Evolutionary conservation across 208 protist genomes (phyloP).

Genomic region (Trypanosoma melophagium): DNA sequence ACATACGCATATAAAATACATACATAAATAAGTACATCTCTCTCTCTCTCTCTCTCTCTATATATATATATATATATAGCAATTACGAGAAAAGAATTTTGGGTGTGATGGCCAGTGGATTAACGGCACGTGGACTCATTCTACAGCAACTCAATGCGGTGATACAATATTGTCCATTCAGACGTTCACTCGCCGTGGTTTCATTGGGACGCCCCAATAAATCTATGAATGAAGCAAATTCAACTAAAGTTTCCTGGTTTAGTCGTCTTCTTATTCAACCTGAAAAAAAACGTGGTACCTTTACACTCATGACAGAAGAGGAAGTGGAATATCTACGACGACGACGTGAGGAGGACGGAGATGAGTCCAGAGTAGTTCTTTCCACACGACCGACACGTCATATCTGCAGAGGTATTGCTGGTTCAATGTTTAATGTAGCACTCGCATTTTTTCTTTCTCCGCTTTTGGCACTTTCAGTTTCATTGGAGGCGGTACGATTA

Average conservation of each 20-base stretch:
- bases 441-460: constrained; percentile 58
- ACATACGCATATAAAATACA: too few species aligned
- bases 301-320: constrained; percentile 66
- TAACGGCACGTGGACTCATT: constrained; percentile 64
- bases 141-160: constrained; percentile 75
- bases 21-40: too few species aligned
- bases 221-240: not conserved
- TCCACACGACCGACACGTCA: constrained; percentile 54
- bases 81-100: constrained; percentile 2
- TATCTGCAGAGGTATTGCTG: constrained; percentile 48
- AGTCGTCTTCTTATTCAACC: constrained; percentile 15
- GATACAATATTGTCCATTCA: constrained; percentile 52
- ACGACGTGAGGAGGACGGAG: constrained; percentile 51
- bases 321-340: constrained; percentile 66
- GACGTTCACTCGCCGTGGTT: constrained; percentile 31
- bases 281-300: constrained; percentile 25
- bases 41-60: too few species aligned
- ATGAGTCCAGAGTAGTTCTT: constrained; percentile 74
- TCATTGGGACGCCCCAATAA: constrained; percentile 16
- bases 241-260: constrained; percentile 9
- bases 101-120: constrained; percentile 28
- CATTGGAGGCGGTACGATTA: constrained; percentile 55
- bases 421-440: constrained; percentile 46
- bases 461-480: constrained; percentile 59
- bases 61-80: constrained; percentile 10